Evolutionary conservation across 805 yeast species (phyloP), one percentile per base, ranked within the genome.

Genomic region (Candida nitratophila): DNA sequence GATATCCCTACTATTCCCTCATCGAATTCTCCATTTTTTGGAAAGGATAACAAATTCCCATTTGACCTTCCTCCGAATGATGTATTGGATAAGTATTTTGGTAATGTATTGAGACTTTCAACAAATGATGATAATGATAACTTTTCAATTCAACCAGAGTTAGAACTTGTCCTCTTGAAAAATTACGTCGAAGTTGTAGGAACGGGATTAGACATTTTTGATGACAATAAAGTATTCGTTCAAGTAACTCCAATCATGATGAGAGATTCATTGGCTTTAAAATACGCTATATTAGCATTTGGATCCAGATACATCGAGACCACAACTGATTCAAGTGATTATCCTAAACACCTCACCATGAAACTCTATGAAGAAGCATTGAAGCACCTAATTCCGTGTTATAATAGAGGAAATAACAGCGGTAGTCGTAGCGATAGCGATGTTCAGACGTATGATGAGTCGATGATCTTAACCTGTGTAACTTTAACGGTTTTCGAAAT

Each of bases 401-500:
- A 48, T 40, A 50, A 49, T 21, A 47, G 43, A 19, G 35, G 46
- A 10, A 45, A 47, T 15, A 48, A 47, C 19, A 48, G 44, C 14
- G 16, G 5, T 30, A 9, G 14, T 14, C 15, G 36, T 30, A 30
- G 14, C 7, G 8, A 31, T 31, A 20, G 11, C 16, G 20, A 17
- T 6, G 20, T 5, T 32, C 17, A 32, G 16, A n/a, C 37, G 9
- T 34, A 11, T 12, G 22, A 34, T 20, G 37, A 34, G 11, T 6
- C 24, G 3, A 57, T 61, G 4, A 53, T 68, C 4, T 50, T 66
- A 12, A 55, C 73, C 0, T 69, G 74, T 55, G 66, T 69, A 3
- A 50, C 69, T 6, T 53, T 71, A 4, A 67, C 73, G 55, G 71
- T 67, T 4, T 58, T 69, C 37, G 74, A 69, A 44, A 66, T 69